A percentile compares a stretch with the other conserved stretches of the same genome.
Conservation (phyloP, 352 stramenopile species). For the Pythium myriotylum region DNA sequence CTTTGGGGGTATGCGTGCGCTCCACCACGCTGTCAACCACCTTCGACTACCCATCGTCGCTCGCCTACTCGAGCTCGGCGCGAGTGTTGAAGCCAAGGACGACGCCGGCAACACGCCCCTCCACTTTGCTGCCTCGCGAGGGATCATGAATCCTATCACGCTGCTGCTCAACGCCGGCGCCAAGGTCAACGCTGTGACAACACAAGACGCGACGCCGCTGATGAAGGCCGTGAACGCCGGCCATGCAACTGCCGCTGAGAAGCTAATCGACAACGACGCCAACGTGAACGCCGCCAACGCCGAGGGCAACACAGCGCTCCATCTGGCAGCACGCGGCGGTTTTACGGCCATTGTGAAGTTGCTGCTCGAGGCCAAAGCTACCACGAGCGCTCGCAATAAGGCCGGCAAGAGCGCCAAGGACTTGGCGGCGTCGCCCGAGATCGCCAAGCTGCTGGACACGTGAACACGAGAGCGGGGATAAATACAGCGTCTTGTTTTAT, state of each 20-base stretch:
- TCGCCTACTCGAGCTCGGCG: conserved; percentile 76
- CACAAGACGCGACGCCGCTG: conserved; percentile 80
- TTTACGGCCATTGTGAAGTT: conserved; percentile 73
- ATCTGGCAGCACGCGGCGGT: conserved; percentile 79
- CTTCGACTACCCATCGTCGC: conserved; percentile 58
- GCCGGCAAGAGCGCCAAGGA: conserved; percentile 76
- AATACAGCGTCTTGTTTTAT: no score
- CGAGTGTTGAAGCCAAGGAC: conserved; percentile 76
- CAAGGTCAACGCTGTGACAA: conserved; percentile 75
- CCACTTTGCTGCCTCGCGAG: conserved; percentile 79
- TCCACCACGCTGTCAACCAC: conserved; percentile 89
- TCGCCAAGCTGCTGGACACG: conserved; percentile 65
- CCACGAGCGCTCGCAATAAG: conserved; percentile 66
- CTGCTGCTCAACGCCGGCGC: conserved; percentile 75
- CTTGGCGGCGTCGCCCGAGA: conserved; percentile 59
- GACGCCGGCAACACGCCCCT: conserved; percentile 85
- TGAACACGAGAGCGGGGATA: no score
- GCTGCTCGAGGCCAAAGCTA: conserved; percentile 60
- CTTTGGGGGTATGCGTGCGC: conserved; percentile 78
- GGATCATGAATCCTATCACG: conserved; percentile 86
- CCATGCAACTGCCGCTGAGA: conserved; percentile 82
- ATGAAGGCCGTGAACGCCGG: conserved; percentile 87
- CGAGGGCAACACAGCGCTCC: conserved; percentile 85
- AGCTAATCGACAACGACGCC: conserved; percentile 85
- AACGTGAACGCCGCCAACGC: conserved; percentile 61